phyloP scores from a whole-genome alignment of 768 basidiomycete species.

The Kwoniella europaea region DNA sequence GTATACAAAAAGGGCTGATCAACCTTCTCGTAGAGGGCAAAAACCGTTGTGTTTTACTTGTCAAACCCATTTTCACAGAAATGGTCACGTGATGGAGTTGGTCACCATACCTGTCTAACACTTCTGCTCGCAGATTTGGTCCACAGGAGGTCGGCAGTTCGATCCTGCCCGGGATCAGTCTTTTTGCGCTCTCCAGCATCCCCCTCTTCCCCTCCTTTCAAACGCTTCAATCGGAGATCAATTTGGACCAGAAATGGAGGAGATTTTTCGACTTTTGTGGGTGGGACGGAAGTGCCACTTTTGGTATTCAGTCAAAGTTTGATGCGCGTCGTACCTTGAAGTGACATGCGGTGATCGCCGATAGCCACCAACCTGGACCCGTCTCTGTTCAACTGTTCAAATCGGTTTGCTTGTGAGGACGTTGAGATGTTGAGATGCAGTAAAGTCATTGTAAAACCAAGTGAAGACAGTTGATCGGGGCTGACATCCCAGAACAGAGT shows the following conservation, averaged over 20 bases:
- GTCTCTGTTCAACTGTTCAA: too few species aligned
- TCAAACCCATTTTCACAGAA: neutral
- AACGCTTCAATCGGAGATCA: neutral
- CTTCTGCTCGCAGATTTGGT: neutral
- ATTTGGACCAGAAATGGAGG: neutral
- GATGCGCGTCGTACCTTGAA: neutral
- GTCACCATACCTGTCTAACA: constrained; percentile 10
- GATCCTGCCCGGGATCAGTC: constrained; percentile 4
- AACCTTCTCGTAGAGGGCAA: too few species aligned
- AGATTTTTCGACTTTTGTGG: neutral
- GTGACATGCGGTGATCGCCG: too few species aligned
- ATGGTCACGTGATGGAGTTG: constrained; percentile 9
- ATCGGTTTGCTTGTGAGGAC: too few species aligned
- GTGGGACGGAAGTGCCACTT: neutral
- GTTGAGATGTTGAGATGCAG: too few species aligned
- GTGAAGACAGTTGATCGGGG: too few species aligned
- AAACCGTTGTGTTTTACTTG: too few species aligned
- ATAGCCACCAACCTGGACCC: too few species aligned
- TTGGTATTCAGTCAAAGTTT: neutral
- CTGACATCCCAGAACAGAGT: too few species aligned
- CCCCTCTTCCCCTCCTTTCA: too few species aligned
- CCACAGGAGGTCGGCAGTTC: constrained; percentile 8
- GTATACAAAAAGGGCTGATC: too few species aligned
- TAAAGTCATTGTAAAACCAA: too few species aligned
- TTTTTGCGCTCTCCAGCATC: neutral